Conservation (phyloP, 2,329 filamentous ascomycete genomes). For the Ciborinia camelliae region DNA sequence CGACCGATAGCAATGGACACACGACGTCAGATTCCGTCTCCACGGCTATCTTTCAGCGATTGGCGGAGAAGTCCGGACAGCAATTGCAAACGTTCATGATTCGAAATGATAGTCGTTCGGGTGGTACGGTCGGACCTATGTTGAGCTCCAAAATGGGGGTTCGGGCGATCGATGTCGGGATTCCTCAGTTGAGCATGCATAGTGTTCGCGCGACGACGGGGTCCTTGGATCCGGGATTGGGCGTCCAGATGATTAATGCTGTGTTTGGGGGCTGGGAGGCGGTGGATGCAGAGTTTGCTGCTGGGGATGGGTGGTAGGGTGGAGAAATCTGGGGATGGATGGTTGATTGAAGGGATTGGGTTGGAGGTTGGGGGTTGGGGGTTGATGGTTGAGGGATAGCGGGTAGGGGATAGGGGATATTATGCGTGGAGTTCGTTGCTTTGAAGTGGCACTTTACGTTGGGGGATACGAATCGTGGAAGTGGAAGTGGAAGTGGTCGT, state of each 20-base stretch:
- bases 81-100: constrained; percentile 90
- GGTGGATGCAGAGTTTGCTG: constrained; percentile 73
- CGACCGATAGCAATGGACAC: constrained; percentile 83
- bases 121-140: constrained; percentile 94
- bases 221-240: constrained; percentile 78
- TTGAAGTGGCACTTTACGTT: too few species aligned
- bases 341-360: neutral
- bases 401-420: too few species aligned
- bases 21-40: constrained; percentile 94
- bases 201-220: constrained; percentile 87
- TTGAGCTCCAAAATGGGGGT: constrained; percentile 78
- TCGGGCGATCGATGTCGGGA: constrained; percentile 78
- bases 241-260: constrained; percentile 82
- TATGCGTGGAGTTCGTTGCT: too few species aligned
- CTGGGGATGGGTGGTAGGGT: constrained; percentile 31
- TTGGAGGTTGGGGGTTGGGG: neutral
- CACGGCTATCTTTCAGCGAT: constrained; percentile 72
- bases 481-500: too few species aligned
- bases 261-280: constrained; percentile 84
- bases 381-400: too few species aligned
- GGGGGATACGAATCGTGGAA: too few species aligned
- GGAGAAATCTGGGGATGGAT: neutral
- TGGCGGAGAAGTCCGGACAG: constrained; percentile 70
- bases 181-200: constrained; percentile 93
- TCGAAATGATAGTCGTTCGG: constrained; percentile 82